Percentiles rank a stretch among this genome's conserved stretches.
Conservation (phyloP, 441 rosid species). For the Omphalea diandra region DNA sequence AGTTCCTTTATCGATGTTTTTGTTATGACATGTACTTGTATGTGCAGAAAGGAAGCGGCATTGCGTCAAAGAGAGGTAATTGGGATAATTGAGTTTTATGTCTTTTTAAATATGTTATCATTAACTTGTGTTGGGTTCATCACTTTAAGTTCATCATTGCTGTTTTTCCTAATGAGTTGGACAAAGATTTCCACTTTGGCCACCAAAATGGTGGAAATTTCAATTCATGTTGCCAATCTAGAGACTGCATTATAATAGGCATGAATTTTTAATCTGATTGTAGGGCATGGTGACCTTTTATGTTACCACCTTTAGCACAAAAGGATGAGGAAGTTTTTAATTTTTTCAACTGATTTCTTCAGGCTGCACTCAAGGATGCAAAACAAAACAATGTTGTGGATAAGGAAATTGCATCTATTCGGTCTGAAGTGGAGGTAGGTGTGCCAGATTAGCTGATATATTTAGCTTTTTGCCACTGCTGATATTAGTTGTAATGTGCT, state of each 20-base stretch:
- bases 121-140: conserved; percentile 7
- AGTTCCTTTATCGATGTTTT: background rate
- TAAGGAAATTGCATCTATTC: conserved; percentile 64
- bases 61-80: conserved; percentile 86
- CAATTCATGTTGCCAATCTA: background rate
- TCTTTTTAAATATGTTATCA: background rate
- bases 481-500: conserved; percentile 19
- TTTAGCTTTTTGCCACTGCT: conserved; percentile 11
- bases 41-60: conserved; percentile 87
- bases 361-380: conserved; percentile 81
- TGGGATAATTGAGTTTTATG: conserved; percentile 29
- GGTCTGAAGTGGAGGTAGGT: conserved; percentile 64
- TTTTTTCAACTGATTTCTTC: conserved; percentile 7
- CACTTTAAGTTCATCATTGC: background rate
- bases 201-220: conserved; percentile 18
- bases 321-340: background rate
- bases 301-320: background rate
- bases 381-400: conserved; percentile 59
- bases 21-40: background rate
- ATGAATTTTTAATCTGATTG: background rate
- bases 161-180: conserved; percentile 6
- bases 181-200: conserved; percentile 3
- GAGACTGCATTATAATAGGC: conserved; percentile 4
- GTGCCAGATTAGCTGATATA: conserved; percentile 1
- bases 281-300: background rate